These are phyloP conservation scores for Sechiopsis laciniata DNA, from an alignment of 306 rosid species.

Conservation along the genomic window DNA sequence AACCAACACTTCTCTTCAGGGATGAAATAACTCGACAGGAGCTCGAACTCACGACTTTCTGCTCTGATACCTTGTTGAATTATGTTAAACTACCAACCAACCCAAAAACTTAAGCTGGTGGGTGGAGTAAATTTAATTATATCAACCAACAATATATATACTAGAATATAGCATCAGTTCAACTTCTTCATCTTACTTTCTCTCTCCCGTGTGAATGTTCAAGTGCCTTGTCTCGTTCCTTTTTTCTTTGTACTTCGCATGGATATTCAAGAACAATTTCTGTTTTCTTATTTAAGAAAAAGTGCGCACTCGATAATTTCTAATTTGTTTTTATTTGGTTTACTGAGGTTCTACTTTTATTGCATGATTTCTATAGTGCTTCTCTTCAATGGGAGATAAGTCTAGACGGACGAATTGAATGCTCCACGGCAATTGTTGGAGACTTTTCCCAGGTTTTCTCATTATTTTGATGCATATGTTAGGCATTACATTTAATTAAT, in stretches of 20 bases:
- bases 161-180: too few relatives aligned
- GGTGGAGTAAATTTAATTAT: too few relatives aligned
- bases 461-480: constrained; percentile 14
- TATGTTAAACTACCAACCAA: too few relatives aligned
- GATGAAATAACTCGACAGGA: too few relatives aligned
- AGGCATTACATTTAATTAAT: neutral
- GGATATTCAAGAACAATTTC: neutral
- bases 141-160: too few relatives aligned
- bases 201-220: too few relatives aligned
- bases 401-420: constrained; percentile 83
- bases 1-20: too few relatives aligned
- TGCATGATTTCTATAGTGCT: constrained; percentile 60
- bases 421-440: constrained; percentile 71
- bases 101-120: too few relatives aligned
- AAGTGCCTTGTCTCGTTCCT: neutral
- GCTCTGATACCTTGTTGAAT: too few relatives aligned
- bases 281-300: neutral
- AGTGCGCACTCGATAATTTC: neutral
- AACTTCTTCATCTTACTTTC: too few relatives aligned
- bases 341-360: constrained; percentile 26
- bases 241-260: neutral
- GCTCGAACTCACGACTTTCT: too few relatives aligned
- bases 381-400: constrained; percentile 73
- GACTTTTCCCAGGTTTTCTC: constrained; percentile 72
- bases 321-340: neutral